These are phyloP conservation scores for Naganishia onofrii DNA, from an alignment of 768 basidiomycete genomes.

Conservation along the genomic window DNA sequence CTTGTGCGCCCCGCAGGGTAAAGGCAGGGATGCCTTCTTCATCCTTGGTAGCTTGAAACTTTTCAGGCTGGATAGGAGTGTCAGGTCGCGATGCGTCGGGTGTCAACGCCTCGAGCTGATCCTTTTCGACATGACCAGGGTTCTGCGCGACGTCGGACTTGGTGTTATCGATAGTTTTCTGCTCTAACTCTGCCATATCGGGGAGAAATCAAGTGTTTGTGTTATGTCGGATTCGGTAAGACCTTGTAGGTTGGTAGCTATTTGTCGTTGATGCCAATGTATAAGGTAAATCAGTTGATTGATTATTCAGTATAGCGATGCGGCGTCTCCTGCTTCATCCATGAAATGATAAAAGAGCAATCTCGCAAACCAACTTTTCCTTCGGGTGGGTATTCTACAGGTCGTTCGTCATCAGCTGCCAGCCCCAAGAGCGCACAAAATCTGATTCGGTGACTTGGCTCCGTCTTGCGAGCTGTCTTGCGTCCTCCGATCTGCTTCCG, in stretches of 20 bases:
- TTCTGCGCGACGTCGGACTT: constrained; percentile 31
- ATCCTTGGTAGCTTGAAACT: constrained; percentile 33
- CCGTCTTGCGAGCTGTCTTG: background rate
- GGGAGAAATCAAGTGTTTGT: background rate
- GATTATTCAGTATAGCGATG: no score
- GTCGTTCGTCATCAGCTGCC: background rate
- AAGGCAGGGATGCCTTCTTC: constrained; percentile 22
- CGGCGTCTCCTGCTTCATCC: no score
- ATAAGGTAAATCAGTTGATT: no score
- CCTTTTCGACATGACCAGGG: constrained; percentile 35
- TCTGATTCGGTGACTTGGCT: background rate
- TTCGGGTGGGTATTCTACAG: background rate
- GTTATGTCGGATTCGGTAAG: background rate
- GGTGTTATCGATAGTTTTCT: constrained; percentile 32
- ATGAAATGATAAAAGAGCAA: no score
- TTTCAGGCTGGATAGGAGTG: background rate
- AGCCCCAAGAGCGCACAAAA: background rate
- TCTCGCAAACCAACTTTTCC: background rate
- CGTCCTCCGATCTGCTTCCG: background rate
- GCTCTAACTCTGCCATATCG: constrained; percentile 16
- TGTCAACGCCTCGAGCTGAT: constrained; percentile 35
- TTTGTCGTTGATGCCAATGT: background rate
- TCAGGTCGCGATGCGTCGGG: constrained; percentile 24
- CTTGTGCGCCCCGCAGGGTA: background rate
- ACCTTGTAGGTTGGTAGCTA: background rate